Conservation (phyloP, 148 eudicot species). For the Chenopodium album region DNA sequence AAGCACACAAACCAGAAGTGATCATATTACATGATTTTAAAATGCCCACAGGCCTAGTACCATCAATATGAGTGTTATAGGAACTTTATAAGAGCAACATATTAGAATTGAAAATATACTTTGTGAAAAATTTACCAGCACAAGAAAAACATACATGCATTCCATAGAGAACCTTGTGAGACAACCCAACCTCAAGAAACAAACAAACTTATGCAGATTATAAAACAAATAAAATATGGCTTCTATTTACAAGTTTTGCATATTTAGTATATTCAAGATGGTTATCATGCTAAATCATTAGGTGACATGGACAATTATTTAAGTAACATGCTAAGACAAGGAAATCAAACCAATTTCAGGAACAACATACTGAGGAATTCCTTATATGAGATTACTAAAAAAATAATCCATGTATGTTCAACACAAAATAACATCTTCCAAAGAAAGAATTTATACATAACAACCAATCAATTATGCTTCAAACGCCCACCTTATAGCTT, state of each 20-base stretch:
- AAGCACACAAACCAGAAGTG: background rate
- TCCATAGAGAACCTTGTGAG: background rate
- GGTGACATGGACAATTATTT: background rate
- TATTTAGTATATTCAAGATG: background rate
- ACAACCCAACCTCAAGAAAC: background rate
- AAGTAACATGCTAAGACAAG: background rate
- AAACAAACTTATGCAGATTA: background rate
- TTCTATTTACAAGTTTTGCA: background rate
- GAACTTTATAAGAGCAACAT: background rate
- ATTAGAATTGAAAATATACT: background rate
- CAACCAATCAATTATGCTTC: too few relatives aligned
- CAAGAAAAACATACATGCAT: background rate
- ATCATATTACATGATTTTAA: background rate
- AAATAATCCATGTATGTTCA: too few relatives aligned
- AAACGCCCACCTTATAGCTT: too few relatives aligned
- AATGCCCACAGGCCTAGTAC: background rate
- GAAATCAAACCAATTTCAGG: background rate
- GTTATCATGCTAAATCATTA: background rate
- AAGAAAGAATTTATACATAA: too few relatives aligned
- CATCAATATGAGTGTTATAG: background rate
- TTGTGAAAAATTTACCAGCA: background rate
- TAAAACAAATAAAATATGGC: background rate
- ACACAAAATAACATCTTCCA: too few relatives aligned
- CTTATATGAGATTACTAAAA: too few relatives aligned
- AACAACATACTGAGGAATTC: background rate